Conservation (phyloP, 805 yeast species). For the Cyberlindnera amylophila region DNA sequence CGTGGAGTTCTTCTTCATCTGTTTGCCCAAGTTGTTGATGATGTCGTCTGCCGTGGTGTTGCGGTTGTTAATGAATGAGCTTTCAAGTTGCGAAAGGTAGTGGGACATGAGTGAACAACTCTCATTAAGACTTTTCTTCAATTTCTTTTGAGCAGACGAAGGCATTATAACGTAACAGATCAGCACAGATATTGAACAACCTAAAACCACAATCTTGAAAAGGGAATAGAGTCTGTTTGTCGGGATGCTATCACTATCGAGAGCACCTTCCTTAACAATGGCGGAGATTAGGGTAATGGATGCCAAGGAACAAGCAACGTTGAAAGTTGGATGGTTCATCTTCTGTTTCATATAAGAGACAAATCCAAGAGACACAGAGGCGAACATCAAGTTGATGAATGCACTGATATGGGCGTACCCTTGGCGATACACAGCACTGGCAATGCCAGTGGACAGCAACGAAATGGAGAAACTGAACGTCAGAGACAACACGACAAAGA, state of each 20-base stretch:
- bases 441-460: slow-evolving; percentile 45
- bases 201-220: slow-evolving; percentile 54
- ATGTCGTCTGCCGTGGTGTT: slow-evolving; percentile 35
- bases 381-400: slow-evolving; percentile 48
- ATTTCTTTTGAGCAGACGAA: slow-evolving; percentile 44
- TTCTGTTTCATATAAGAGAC: slow-evolving; percentile 69
- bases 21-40: slow-evolving; percentile 29
- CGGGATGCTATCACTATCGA: slow-evolving; percentile 56
- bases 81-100: slow-evolving; percentile 42
- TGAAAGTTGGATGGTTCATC: slow-evolving; percentile 64
- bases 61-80: slow-evolving; percentile 45
- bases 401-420: slow-evolving; percentile 49
- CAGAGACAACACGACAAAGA: slow-evolving; percentile 55
- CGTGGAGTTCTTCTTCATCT: slow-evolving; percentile 38
- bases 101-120: slow-evolving; percentile 50
- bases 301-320: slow-evolving; percentile 77
- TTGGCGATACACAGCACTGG: slow-evolving; percentile 41
- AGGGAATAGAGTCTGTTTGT: slow-evolving; percentile 49
- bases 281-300: slow-evolving; percentile 68
- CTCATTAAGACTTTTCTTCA: slow-evolving; percentile 45
- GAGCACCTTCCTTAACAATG: slow-evolving; percentile 69
- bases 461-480: slow-evolving; percentile 51
- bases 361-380: slow-evolving; percentile 55
- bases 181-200: slow-evolving; percentile 55
- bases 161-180: slow-evolving; percentile 68